A percentile compares a stretch with the other conserved stretches of the same genome.
Conservation (phyloP, 306 rosid genomes). For the Lupinus albus region DNA sequence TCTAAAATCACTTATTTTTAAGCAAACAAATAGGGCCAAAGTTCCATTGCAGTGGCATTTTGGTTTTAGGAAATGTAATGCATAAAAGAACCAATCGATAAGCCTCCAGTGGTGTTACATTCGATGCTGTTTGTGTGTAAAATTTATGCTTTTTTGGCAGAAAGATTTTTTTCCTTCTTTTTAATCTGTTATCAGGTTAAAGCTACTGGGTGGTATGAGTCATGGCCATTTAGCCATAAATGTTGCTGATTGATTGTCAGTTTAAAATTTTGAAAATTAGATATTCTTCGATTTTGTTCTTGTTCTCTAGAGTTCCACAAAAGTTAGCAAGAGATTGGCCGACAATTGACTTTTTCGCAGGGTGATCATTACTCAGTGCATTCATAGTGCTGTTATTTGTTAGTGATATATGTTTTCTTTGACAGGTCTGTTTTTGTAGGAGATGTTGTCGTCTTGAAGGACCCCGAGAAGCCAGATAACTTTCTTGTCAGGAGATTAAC, state of each 20-base stretch:
- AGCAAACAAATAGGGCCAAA: too few species aligned
- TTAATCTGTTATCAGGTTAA: not conserved
- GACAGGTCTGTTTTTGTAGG: constrained; percentile 86
- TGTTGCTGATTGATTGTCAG: not conserved
- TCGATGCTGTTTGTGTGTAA: not conserved
- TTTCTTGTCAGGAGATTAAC: constrained; percentile 84
- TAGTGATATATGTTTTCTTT: constrained; percentile 46
- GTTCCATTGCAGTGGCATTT: not conserved
- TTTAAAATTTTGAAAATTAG: not conserved
- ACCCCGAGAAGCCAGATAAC: constrained; percentile 68
- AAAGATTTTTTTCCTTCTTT: not conserved
- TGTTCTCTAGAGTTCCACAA: constrained; percentile 1
- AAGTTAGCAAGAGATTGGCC: not conserved
- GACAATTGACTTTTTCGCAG: not conserved
- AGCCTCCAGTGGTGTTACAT: not conserved
- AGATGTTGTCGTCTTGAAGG: constrained; percentile 87
- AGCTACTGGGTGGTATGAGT: constrained; percentile 14
- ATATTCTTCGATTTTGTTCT: not conserved
- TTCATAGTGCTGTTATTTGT: constrained; percentile 34
- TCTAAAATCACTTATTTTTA: too few species aligned
- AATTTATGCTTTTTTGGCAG: not conserved
- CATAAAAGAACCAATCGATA: not conserved
- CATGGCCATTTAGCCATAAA: not conserved
- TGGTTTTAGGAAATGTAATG: constrained; percentile 15
- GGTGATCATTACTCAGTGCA: constrained; percentile 24